phyloP scores from a whole-genome alignment of 352 stramenopile species.

The Globisporangium polare region DNA sequence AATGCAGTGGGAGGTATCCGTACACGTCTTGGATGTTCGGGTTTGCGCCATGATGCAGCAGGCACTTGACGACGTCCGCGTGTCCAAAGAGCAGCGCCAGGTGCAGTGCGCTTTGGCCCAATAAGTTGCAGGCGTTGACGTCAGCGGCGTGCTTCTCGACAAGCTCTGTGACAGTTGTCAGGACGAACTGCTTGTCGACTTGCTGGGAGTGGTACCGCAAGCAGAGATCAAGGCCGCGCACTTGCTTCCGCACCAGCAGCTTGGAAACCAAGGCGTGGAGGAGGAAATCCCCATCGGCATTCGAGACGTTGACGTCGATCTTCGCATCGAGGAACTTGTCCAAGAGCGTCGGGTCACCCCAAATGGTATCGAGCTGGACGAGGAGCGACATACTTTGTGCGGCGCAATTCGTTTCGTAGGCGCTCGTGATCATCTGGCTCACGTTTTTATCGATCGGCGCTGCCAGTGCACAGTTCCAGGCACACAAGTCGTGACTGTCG shows the following conservation, averaged over 20 bases:
- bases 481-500: conserved; percentile 40
- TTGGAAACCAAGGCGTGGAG: conserved; percentile 62
- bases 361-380: conserved; percentile 34
- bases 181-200: conserved; percentile 16
- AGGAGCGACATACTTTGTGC: conserved; percentile 19
- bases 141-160: conserved; percentile 35
- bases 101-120: conserved; percentile 66
- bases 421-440: conserved; percentile 10
- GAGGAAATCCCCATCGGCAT: conserved; percentile 51
- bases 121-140: conserved; percentile 52
- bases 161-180: conserved; percentile 24
- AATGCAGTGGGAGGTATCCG: conserved; percentile 64
- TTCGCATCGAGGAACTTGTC: conserved; percentile 27
- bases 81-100: conserved; percentile 66
- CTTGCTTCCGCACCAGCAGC: conserved; percentile 33
- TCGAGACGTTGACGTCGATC: conserved; percentile 62
- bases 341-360: conserved; percentile 28
- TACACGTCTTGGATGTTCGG: conserved; percentile 52
- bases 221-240: conserved; percentile 57
- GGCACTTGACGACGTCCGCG: conserved; percentile 25
- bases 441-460: conserved; percentile 24
- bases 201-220: conserved; percentile 50
- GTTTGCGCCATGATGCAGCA: conserved; percentile 47
- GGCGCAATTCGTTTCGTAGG: conserved; percentile 13
- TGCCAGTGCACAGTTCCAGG: conserved; percentile 52